These are phyloP conservation scores for Rhytidhysteron rufulum DNA, from an alignment of 2,329 filamentous ascomycete species.

Conservation along the genomic window DNA sequence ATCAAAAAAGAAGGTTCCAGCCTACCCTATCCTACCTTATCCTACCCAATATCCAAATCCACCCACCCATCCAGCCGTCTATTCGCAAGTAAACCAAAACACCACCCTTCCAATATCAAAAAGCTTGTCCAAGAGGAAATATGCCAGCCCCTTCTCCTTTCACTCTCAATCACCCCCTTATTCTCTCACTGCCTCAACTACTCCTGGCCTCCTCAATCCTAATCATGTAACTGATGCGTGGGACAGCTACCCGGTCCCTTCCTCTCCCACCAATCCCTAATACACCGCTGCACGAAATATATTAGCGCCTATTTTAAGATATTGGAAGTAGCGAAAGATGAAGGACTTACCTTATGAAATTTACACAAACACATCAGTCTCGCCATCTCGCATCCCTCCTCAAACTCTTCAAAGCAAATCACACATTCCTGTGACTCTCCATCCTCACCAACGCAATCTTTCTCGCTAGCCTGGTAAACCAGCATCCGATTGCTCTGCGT, in stretches of 20 bases:
- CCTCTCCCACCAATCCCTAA: conserved; percentile 57
- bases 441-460: conserved; percentile 57
- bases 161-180: too few species aligned
- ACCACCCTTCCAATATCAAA: too few species aligned
- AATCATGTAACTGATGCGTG: conserved; percentile 51
- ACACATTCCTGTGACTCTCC: conserved; percentile 54
- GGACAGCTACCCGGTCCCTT: conserved; percentile 56
- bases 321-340: neutral
- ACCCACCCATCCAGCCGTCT: too few species aligned
- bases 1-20: too few species aligned
- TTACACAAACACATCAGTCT: conserved; percentile 62
- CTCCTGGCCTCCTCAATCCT: neutral
- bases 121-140: too few species aligned
- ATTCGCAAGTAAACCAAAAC: too few species aligned
- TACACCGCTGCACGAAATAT: conserved; percentile 40
- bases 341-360: conserved; percentile 50
- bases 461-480: conserved; percentile 57
- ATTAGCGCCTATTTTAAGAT: conserved; percentile 2
- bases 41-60: too few species aligned
- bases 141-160: too few species aligned
- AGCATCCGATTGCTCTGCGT: conserved; percentile 40
- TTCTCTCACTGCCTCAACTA: too few species aligned
- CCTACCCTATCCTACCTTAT: too few species aligned
- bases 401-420: conserved; percentile 64
- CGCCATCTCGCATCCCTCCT: conserved; percentile 56